Conservation (phyloP, 352 stramenopile species). For the Globisporangium rhizosaccharum region DNA sequence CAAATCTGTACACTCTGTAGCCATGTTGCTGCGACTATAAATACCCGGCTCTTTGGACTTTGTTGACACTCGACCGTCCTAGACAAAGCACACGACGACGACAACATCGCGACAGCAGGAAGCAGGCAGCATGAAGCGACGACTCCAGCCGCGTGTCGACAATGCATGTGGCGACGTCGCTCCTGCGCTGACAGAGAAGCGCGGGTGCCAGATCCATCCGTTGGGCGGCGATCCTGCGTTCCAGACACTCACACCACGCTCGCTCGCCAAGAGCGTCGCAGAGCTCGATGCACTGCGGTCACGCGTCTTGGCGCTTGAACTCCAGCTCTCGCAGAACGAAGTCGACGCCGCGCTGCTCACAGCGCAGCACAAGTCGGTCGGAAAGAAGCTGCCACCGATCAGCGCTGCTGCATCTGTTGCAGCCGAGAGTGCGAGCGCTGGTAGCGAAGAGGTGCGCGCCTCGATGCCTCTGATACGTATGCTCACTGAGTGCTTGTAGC, state of each 20-base stretch:
- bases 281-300: slow-evolving; percentile 45
- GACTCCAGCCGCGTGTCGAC: slow-evolving; percentile 8
- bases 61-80: too few relatives aligned
- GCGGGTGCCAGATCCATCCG: slow-evolving; percentile 35
- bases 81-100: not conserved
- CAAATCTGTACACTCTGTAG: too few relatives aligned
- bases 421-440: not conserved
- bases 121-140: slow-evolving; percentile 2
- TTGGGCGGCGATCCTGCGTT: slow-evolving; percentile 39
- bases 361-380: slow-evolving; percentile 20
- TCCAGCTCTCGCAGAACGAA: slow-evolving; percentile 45
- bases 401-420: slow-evolving; percentile 1
- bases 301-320: slow-evolving; percentile 45
- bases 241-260: slow-evolving; percentile 43
- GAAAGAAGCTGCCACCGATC: slow-evolving; percentile 43
- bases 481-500: not conserved
- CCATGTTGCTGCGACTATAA: too few relatives aligned
- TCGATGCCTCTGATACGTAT: not conserved
- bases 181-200: slow-evolving; percentile 5
- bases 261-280: slow-evolving; percentile 47
- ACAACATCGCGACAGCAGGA: too few relatives aligned
- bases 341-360: slow-evolving; percentile 25
- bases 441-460: slow-evolving; percentile 1
- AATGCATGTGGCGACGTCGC: slow-evolving; percentile 16
- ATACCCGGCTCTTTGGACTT: too few relatives aligned